Percentiles rank a stretch among this genome's conserved stretches.
phyloP scores from a whole-genome alignment of 2,329 filamentous ascomycete genomes.

The Botrytis sinoallii region DNA sequence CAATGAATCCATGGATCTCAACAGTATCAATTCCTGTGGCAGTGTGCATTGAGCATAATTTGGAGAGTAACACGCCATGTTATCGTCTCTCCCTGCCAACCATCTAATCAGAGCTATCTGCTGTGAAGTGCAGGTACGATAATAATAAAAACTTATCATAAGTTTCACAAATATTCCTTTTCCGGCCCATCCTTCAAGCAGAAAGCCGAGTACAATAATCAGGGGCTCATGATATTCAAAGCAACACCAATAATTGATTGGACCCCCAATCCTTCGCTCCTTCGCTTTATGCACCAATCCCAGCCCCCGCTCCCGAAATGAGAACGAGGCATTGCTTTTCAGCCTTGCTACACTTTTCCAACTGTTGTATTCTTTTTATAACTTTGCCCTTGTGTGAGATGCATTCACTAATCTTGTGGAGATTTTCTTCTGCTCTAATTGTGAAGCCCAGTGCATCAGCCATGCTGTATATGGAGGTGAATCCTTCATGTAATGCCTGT shows the following conservation, averaged over 20 bases:
- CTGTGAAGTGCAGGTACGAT: background rate
- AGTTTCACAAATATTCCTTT: background rate
- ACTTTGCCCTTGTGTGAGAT: background rate
- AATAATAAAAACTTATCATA: background rate
- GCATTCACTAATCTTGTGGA: background rate
- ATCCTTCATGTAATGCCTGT: background rate
- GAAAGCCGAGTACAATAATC: background rate
- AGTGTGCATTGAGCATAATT: background rate
- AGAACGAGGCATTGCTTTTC: slow-evolving; percentile 9
- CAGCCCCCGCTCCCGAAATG: background rate
- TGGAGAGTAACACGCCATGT: background rate
- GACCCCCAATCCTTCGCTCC: slow-evolving; percentile 4
- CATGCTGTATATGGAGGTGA: background rate
- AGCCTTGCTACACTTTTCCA: slow-evolving; percentile 11
- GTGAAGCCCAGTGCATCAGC: background rate
- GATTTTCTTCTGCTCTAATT: background rate
- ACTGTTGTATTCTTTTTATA: slow-evolving; percentile 1
- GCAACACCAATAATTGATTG: background rate
- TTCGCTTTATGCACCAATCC: slow-evolving; percentile 1
- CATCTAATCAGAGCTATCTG: background rate
- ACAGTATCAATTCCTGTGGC: background rate
- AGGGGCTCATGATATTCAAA: background rate
- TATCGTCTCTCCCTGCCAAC: background rate
- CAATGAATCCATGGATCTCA: too few relatives aligned
- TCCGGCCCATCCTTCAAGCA: background rate